Evolutionary conservation across 2,329 filamentous ascomycete genomes (phyloP), one percentile per base, ranked within the genome.

Genomic region (Alternaria arbusti): DNA sequence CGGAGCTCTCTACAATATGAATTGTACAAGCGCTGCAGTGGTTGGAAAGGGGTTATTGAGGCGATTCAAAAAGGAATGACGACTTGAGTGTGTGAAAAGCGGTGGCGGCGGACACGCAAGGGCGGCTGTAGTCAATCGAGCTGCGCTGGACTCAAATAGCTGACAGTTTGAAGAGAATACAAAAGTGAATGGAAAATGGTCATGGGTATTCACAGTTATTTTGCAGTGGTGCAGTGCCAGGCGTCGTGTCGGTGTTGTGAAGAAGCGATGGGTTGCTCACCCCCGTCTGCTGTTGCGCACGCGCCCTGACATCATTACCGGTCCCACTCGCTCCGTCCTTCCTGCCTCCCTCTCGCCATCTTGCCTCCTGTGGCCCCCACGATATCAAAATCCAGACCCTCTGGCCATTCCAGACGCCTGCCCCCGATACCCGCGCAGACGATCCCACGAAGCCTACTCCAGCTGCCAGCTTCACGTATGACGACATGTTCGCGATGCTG

Each of bases 401-500:
- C 44, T 43, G 32, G 20, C 36, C 8, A 10, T 57, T 47, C 13
- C n/a, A 26, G n/a, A 45, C 7, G 4, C 23, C 20, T 36, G 22
- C 25, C 8, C 23, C 22, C 17, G 6, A 28, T 6, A 5, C 36
- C 13, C n/a, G 28, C 22, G 32, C 2, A 57, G 43, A 54, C 36
- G 47, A 36, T 36, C 17, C 23, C 20, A 49, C 9, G 52, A 28
- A 22, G 54, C 13, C 22, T n/a, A n/a, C n/a, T 13, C 30, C 28
- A 13, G 43, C 15, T 32, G 63, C 56, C 56, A 57, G 51, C 56
- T 54, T 63, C 25, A 20, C 22, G n/a, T 15, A 67, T 67, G 66
- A 68, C 61, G 55, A 65, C 57, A 68, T 56, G 20, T 44, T 55
- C 52, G 46, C 51, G 30, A 56, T 61, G 40, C 36, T 54, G 43